These are phyloP conservation scores for Ophiostoma triangulosporum DNA, from an alignment of 2,329 filamentous ascomycete genomes.

Conservation along the genomic window DNA sequence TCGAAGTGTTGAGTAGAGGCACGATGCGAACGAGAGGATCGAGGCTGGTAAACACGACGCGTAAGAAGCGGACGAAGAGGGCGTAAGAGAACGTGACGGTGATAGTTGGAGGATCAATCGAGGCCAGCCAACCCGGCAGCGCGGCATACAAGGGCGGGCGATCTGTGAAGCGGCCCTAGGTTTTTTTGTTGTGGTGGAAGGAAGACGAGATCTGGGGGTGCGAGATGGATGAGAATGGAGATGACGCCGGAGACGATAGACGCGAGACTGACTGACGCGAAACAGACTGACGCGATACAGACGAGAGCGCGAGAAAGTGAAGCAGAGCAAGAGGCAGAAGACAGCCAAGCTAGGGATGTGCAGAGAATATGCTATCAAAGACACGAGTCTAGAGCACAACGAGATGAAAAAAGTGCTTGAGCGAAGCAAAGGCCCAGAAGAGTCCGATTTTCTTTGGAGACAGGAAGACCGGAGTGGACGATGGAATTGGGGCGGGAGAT, in stretches of 20 bases:
- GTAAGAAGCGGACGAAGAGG: not conserved
- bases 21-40: not conserved
- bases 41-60: not conserved
- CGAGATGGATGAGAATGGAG: not conserved
- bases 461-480: too few relatives aligned
- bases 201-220: not conserved
- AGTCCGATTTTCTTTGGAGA: not conserved
- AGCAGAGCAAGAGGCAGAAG: not conserved
- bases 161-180: not conserved
- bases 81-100: not conserved
- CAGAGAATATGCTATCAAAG: not conserved
- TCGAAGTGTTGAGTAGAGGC: not conserved
- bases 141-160: constrained; percentile 21
- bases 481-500: not conserved
- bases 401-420: not conserved
- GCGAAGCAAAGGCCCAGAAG: not conserved
- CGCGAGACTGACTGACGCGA: not conserved
- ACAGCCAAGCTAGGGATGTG: not conserved
- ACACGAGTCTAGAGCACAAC: not conserved
- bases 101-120: not conserved
- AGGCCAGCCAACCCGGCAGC: constrained; percentile 5
- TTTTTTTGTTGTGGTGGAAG: too few relatives aligned
- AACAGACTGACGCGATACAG: too few relatives aligned
- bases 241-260: not conserved
- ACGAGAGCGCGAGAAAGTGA: not conserved